Base-by-base conservation (phyloP, 2,329 filamentous ascomycete species). In the Aureobasidium sp. region DNA sequence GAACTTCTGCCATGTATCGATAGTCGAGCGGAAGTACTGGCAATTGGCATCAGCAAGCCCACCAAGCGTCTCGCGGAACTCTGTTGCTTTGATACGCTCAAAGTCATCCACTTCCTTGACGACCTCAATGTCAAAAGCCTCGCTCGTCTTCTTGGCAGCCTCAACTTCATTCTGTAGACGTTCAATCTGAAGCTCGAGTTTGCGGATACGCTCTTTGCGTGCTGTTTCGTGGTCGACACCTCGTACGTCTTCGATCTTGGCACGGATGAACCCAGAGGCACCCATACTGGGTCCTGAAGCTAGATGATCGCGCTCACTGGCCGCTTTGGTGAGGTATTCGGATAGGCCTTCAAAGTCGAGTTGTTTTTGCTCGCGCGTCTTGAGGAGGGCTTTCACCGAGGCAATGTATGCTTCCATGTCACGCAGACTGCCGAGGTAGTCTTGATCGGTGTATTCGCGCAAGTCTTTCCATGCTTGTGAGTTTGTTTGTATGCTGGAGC, bases 151-250 rank as follows among this genome's bases (percentile, higher is more conserved):
- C 76, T 92, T 92, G 6, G 94, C 90, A 48, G 84, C 84, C 75
- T 97, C 93, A 0, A 96, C 93, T 74, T 96, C 92, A 27, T 85
- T 84, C 2, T 91, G 96, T 44, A 99, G 82, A 71, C 96, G 89
- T 69, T 96, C 91, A 68, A 99, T 96, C 67, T 91, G 87, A 55
- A 97, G 81, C 75, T 99, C 94, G 4, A 97, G 82, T 75, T 94
- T 96, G 63, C 94, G 86, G 57, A 93, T 83, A 34, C 93, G 85
- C 73, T 97, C 93, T 15, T 92, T 85, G 1, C 92, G 87, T 15
- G 88, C 87, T 70, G 95, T 90, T 73, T 97, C 94, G 76, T 97
- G 94, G 75, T 99, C 94, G 4, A 99, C 92, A 15, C 94, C 94
- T 20, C 94, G 87, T 66, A 97, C 92, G 72, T 99, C 94, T 75